These are phyloP conservation scores for Rhodotorula sp. DNA, from an alignment of 1,284 basidiomycete species.

Conservation along the genomic window DNA sequence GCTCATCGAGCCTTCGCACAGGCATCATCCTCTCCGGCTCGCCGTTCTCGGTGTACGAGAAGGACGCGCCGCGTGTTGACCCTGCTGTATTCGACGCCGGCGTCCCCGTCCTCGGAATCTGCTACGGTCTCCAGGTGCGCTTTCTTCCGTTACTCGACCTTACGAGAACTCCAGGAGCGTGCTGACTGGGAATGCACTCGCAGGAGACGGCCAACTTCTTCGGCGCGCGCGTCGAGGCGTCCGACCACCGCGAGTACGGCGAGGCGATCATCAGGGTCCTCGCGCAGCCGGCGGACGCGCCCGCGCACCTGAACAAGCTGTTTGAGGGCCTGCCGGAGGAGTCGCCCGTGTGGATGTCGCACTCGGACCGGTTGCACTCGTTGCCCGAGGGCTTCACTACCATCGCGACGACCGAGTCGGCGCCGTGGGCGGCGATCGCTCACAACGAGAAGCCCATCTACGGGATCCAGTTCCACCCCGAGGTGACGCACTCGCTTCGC, in stretches of 20 bases:
- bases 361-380: constrained; percentile 88
- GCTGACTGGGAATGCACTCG: background rate
- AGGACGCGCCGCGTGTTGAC: constrained; percentile 90
- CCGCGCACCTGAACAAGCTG: constrained; percentile 68
- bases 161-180: too few species aligned
- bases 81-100: constrained; percentile 85
- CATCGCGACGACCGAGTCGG: constrained; percentile 82
- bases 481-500: constrained; percentile 91
- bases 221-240: constrained; percentile 82
- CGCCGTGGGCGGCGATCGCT: constrained; percentile 91
- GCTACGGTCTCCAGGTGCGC: constrained; percentile 93
- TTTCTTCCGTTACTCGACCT: constrained; percentile 12
- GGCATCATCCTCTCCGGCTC: constrained; percentile 98
- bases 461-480: constrained; percentile 98
- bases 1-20: constrained; percentile 48
- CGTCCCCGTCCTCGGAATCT: constrained; percentile 93
- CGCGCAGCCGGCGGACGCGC: constrained; percentile 62
- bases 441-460: constrained; percentile 89
- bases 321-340: constrained; percentile 82
- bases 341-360: constrained; percentile 98
- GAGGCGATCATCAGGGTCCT: constrained; percentile 78
- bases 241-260: constrained; percentile 94
- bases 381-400: constrained; percentile 82
- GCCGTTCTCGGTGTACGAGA: constrained; percentile 96
- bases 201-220: constrained; percentile 87